Evolutionary conservation across 2,329 filamentous ascomycete species (phyloP), one percentile per base, ranked within the genome.

Genomic region (Claviceps spartinae): DNA sequence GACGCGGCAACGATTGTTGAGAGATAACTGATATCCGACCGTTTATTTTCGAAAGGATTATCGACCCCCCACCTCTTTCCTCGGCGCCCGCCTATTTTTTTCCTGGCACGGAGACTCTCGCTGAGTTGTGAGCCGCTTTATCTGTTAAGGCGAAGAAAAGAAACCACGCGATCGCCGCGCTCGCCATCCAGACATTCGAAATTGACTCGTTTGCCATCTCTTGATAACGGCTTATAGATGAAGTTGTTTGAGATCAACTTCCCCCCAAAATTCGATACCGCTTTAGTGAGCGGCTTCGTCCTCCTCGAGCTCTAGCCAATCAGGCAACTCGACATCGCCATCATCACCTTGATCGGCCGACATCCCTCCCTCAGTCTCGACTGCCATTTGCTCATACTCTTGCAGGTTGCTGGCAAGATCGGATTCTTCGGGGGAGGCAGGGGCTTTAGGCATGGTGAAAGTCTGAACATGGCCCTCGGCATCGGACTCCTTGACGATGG

Each of bases 311-410:
- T 90, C 88, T 62, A 95, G 86, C 88, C 89, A 96, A 73, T 83
- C 73, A 62, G 77, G 73, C 54, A 78, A 69, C 54, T 71, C 72
- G 55, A 83, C 77, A 53, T 79, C 74, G 52, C 77, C 77, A 63
- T 78, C 64, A 50, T 74, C 73, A 59, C 75, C 75, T 58, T 77
- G 78, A 55, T 72, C 69, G 61, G 77, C 75, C 60, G 86, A 81
- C 71, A 88, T 82, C 60, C 91, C 91, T 60, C 91, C 91, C 78
- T 97, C 91, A 59, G 97, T 84, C 73, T 98, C 93, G 61, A 96
- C 90, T 62, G 84, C 80, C 78, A 95, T 88, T 68, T 74, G 80
- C 81, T 97, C 91, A 80, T 98, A 98, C 68, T 88, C 84, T 76
- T 93, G 85, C 69, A 98, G 75, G 71, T 88, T 91, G 71, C 80